Evolutionary conservation across 495 filamentous ascomycete species (phyloP), one percentile per base, ranked within the genome.

Genomic region (Podospora conica): DNA sequence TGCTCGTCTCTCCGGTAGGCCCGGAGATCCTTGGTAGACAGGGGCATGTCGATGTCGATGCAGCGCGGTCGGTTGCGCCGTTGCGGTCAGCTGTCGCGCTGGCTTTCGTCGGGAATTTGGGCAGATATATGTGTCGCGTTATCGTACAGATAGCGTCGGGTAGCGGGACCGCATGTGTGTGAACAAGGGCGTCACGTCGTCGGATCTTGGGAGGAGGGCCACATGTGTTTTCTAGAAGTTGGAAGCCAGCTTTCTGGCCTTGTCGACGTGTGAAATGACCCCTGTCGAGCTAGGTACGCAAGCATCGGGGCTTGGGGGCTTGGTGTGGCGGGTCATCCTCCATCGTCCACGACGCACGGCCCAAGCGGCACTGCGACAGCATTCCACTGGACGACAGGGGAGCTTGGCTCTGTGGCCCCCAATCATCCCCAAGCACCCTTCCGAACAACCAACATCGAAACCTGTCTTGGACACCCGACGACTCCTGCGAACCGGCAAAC

Each of bases 1-100:
- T 82, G 85, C 60, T 83, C 83, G 77, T 92, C 88, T 58, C 83
- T 81, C 67, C 88, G 83, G 71, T 92, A 88, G 24, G 85, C 75
- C 33, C 87, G 70, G 59, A 77, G 80, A 65, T 89, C 87, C 69
- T 75, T 78, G 21, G 78, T 68, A 56, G 76, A 78, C 64, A 88
- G 81, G 20, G 80, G 70, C 86, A 90, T 89, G 33, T 59, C 74
- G 66, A 64, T 9, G n/a, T n/a, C n/a, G n/a, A n/a, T n/a, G n/a
- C n/a, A n/a, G n/a, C n/a, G n/a, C n/a, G n/a, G n/a, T 48, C n/a
- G n/a, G n/a, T n/a, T n/a, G 6, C 40, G 18, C 40, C 40, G 15
- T 8, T 48, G 40, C 40, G 15, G 40, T n/a, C 40, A 48, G 40
- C 18, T 15, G 18, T 48, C 40, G 40, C 40, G 40, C 40, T 48